Percentiles rank a stretch among this genome's conserved stretches.
phyloP scores from a whole-genome alignment of 257 asterid genomes.

The Nemophila menziesii region DNA sequence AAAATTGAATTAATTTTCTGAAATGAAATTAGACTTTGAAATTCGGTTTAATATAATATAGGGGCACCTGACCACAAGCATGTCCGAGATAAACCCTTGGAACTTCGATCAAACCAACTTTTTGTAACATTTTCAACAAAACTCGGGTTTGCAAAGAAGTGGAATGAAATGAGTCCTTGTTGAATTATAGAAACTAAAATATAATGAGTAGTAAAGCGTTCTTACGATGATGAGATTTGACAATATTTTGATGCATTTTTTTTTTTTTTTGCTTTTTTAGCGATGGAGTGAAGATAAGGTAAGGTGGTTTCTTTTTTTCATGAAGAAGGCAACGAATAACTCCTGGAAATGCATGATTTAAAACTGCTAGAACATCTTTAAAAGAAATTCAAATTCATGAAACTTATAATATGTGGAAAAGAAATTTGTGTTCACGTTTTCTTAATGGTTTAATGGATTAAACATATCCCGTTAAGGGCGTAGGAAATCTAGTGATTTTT shows the following conservation, averaged over 20 bases:
- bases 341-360: slow-evolving; percentile 6
- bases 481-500: too few relatives aligned
- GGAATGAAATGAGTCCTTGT: not conserved
- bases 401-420: not conserved
- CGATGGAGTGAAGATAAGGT: slow-evolving; percentile 28
- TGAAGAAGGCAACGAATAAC: slow-evolving; percentile 16
- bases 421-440: not conserved
- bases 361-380: not conserved
- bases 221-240: too few relatives aligned
- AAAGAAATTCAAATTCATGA: not conserved
- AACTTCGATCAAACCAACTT: not conserved
- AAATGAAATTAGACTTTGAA: too few relatives aligned
- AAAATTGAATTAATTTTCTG: too few relatives aligned
- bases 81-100: too few relatives aligned
- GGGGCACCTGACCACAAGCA: too few relatives aligned
- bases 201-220: too few relatives aligned
- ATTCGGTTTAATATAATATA: too few relatives aligned
- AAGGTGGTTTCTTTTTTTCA: slow-evolving; percentile 22
- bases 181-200: too few relatives aligned
- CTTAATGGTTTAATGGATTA: not conserved
- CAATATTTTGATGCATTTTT: slow-evolving; percentile 11
- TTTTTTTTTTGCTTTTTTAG: slow-evolving; percentile 1
- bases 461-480: too few relatives aligned
- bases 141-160: not conserved
- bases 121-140: not conserved